phyloP scores from a whole-genome alignment of 306 rosid genomes.

The Abrus precatorius region DNA sequence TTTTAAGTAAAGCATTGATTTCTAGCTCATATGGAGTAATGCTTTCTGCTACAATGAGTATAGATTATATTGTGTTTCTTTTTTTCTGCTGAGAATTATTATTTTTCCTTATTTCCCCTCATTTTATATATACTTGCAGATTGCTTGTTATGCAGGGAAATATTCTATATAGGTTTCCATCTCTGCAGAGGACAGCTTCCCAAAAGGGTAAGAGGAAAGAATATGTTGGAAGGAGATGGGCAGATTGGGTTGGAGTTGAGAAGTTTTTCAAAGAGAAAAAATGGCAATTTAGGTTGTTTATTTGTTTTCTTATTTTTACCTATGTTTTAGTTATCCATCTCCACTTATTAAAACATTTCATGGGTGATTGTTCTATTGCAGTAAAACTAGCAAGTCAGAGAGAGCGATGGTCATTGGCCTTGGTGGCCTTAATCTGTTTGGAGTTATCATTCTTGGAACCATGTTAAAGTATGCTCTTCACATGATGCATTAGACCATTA shows the following conservation, averaged over 20 bases:
- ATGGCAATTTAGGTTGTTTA: slow-evolving; percentile 86
- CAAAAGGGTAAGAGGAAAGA: slow-evolving; percentile 81
- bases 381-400: slow-evolving; percentile 78
- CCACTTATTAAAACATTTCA: slow-evolving; percentile 36
- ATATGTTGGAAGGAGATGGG: slow-evolving; percentile 95
- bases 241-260: slow-evolving; percentile 88
- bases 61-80: background rate
- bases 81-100: slow-evolving; percentile 20
- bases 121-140: slow-evolving; percentile 38
- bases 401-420: slow-evolving; percentile 87
- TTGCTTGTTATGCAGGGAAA: slow-evolving; percentile 84
- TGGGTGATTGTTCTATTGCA: slow-evolving; percentile 53
- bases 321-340: slow-evolving; percentile 25
- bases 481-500: slow-evolving; percentile 22
- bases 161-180: slow-evolving; percentile 92
- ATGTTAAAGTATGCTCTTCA: slow-evolving; percentile 82
- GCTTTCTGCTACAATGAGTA: background rate
- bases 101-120: slow-evolving; percentile 4
- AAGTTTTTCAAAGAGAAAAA: slow-evolving; percentile 82
- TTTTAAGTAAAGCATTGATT: slow-evolving; percentile 5
- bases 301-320: slow-evolving; percentile 23
- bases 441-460: slow-evolving; percentile 92
- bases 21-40: slow-evolving; percentile 7
- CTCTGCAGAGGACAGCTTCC: slow-evolving; percentile 93
- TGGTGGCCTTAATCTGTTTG: slow-evolving; percentile 96